Evolutionary conservation across 2,329 filamentous ascomycete species (phyloP), one percentile per base, ranked within the genome.

Genomic region (Coniosporium tulheliwenetii): DNA sequence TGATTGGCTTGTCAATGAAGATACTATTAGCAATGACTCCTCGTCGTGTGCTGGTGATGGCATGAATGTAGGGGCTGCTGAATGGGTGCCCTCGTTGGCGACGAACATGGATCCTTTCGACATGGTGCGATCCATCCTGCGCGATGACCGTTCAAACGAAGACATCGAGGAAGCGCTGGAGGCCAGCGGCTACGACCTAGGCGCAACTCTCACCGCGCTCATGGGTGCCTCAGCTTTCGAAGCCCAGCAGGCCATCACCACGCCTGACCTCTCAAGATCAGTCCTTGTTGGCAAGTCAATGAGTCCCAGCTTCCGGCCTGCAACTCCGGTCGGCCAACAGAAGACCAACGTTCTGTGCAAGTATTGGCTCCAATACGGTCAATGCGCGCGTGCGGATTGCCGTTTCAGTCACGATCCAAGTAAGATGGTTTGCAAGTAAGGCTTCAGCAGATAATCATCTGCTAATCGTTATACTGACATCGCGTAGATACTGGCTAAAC

Each of bases 31-130:
- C 52, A 87, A 81, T 50, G 75, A 86, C 43, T 79, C 85, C 16
- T 94, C 86, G 16, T 83, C 79, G 16, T 62, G 74, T 34, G 71
- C 76, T 31, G 76, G 73, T 8, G 70, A 81, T 12, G 85, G 79
- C 48, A 77, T 75, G 30, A 70, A 89, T 44, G 87, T 85, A 53
- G 80, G 78, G 36, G 81, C 81, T 10, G 85, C 85, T 5, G 86
- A 95, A 58, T 95, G 76, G 63, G 69, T 79, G 38, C 66, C 69
- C 44, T 66, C 71, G 10, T 71, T 75, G 56, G 81, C 82, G 53
- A 75, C 77, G 42, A 87, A 96, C 54, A 96, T 98, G 89, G 93
- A 85, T 43, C 89, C 91, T 1, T 94, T 95, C 61, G 91, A 98
- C 57, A 96, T 98, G 75, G 71, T 98, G 42, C 83, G 91, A 45